Evolutionary conservation across 352 stramenopile species (phyloP), one percentile per base, ranked within the genome.

Genomic region (Globisporangium spinosum): DNA sequence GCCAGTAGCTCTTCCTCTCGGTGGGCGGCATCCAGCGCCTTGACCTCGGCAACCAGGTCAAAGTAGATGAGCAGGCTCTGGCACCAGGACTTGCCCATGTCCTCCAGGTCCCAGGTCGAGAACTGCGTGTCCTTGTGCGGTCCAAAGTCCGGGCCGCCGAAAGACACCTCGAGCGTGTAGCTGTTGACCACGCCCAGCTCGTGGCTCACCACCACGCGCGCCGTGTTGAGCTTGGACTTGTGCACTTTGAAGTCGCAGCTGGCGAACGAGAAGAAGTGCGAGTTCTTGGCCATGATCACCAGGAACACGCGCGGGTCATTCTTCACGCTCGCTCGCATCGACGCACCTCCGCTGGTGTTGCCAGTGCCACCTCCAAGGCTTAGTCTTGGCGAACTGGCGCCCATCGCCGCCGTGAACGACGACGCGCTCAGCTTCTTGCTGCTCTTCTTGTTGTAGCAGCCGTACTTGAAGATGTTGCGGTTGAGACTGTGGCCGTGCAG

Each of bases 151-250:
- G 84, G 77, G 1, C 89, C 89, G 66, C 89, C 96, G 70, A 98
- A 98, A 32, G 90, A 97, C 2, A 89, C 91, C 67, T 98, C 92
- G 2, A 97, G 80, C 8, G 90, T 98, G 76, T 93, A 98, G 70
- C 77, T 92, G 73, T 93, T 90, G 57, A 81, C 79, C 17, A 98
- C 80, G 2, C 87, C 84, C 0, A 97, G 73, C 57, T 97, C 92
- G 55, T 94, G 81, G 72, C 91, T 80, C 29, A 97, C 88, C 1
- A 98, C 93, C 0, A 98, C 94, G 47, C 94, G 82, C 10, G 89
- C 93, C 1, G 93, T 98, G 13, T 85, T 89, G 40, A 94, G 70
- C 57, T 97, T 95, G 23, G 87, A 92, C 70, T 96, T 96, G 64
- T 95, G 85, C 0, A 98, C 87, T 23, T 83, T 89, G 64, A 98